Conservation (phyloP, 805 yeast species). For the Kodamaea neixiangensis region DNA sequence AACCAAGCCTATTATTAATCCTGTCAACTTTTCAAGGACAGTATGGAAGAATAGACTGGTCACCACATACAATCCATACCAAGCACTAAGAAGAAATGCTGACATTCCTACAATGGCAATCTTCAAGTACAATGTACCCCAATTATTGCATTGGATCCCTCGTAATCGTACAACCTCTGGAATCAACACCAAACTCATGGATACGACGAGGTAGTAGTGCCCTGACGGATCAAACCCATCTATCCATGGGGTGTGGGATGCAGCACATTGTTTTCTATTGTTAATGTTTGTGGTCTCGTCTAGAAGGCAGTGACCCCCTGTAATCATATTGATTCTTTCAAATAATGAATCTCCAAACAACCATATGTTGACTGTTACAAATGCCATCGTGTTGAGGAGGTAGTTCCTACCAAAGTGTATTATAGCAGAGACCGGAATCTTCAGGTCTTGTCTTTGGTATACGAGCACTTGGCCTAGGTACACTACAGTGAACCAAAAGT, state of each 20-base stretch:
- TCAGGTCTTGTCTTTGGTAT: constrained; percentile 6
- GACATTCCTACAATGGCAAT: background rate
- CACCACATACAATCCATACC: constrained; percentile 43
- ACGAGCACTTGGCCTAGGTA: constrained; percentile 17
- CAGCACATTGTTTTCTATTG: constrained; percentile 10
- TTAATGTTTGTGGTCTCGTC: constrained; percentile 14
- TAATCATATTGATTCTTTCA: constrained; percentile 25
- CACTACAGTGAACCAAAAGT: constrained; percentile 28
- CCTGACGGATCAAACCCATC: constrained; percentile 58
- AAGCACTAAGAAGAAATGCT: constrained; percentile 23
- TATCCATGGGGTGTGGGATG: constrained; percentile 40
- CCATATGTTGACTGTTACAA: constrained; percentile 25
- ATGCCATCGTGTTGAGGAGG: constrained; percentile 13
- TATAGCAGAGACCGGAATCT: constrained; percentile 8
- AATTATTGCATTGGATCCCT: background rate
- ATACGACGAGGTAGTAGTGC: constrained; percentile 48
- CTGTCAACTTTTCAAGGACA: constrained; percentile 45
- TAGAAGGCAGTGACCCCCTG: constrained; percentile 41
- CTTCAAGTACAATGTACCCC: constrained; percentile 3
- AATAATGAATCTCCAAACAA: constrained; percentile 36
- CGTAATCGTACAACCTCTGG: constrained; percentile 8
- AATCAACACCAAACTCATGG: constrained; percentile 40
- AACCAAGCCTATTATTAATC: constrained; percentile 39
- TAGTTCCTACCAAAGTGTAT: constrained; percentile 12
- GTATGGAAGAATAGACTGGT: constrained; percentile 56